Evolutionary conservation across 495 filamentous ascomycete genomes (phyloP).

Genomic region (Evansstolkia leycettana): DNA sequence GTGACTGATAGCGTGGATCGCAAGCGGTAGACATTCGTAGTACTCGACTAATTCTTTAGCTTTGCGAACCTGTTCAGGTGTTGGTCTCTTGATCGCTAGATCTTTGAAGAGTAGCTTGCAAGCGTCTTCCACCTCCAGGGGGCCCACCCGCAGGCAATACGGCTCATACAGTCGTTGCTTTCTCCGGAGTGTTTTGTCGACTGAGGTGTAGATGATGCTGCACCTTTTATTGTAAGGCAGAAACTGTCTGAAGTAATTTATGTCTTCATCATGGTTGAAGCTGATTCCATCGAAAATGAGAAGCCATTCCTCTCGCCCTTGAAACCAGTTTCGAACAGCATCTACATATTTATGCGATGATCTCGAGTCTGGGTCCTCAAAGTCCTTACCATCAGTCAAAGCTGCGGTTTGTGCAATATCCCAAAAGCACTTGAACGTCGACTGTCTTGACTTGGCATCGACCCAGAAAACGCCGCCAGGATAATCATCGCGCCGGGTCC

Average conservation of each 20-base stretch:
- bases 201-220: constrained; percentile 67
- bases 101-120: constrained; percentile 47
- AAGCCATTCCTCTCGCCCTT: constrained; percentile 57
- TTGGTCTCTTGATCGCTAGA: constrained; percentile 36
- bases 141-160: constrained; percentile 51
- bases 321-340: constrained; percentile 58
- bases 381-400: constrained; percentile 30
- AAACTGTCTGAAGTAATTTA: constrained; percentile 47
- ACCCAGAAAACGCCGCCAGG: constrained; percentile 75
- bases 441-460: constrained; percentile 49
- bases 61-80: constrained; percentile 42
- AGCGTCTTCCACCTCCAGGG: constrained; percentile 46
- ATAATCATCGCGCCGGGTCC: constrained; percentile 50
- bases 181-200: constrained; percentile 51
- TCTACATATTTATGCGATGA: constrained; percentile 44
- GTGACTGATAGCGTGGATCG: constrained; percentile 68
- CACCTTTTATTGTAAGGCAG: constrained; percentile 58
- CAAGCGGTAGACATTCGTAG: constrained; percentile 61
- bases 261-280: constrained; percentile 46
- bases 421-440: constrained; percentile 58
- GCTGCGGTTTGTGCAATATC: constrained; percentile 58
- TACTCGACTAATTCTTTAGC: constrained; percentile 55
- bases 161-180: constrained; percentile 63
- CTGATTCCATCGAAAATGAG: constrained; percentile 65
- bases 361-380: constrained; percentile 21